Base-by-base conservation (phyloP, 2,329 filamentous ascomycete genomes). In the Raffaelea ambrosiae region DNA sequence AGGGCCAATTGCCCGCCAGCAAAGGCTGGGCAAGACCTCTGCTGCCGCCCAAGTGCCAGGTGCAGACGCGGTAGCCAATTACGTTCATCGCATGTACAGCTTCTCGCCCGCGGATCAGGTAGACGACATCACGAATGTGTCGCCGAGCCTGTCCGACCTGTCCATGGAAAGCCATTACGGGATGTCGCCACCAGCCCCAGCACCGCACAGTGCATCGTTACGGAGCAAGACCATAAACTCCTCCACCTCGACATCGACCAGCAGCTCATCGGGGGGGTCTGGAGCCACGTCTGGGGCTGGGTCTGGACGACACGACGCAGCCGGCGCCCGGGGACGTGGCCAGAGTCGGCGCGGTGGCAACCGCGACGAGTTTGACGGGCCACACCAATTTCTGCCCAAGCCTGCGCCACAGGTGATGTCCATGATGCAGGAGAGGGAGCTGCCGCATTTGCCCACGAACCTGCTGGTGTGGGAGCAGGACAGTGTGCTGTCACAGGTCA, bases 301-400 rank as follows among this genome's bases (percentile, higher is more conserved):
- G 64, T 66, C 45, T 69, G 73, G 38, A 68, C 76, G 16, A 83
- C 86, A 60, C 76, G 8, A 38, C 18, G n/a, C n/a, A n/a, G n/a
- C n/a, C n/a, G n/a, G n/a, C n/a, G n/a, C n/a, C n/a, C n/a, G n/a
- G n/a, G n/a, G n/a, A n/a, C 35, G 18, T 10, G 7, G 16, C 8
- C 35, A 38, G 35, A 5, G 35, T 38, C 35, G 85, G 57, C 77
- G 84, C 26, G 81, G 86, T 22, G 87, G 84, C 39, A 90, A 90
- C 68, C 77, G 88, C 51, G 88, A 94, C 70, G 88, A 93, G 66
- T 94, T 94, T 66, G 88, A 93, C 66, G 88, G 88, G 3, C 87
- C 88, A 9, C 85, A 89, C 57, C 88, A 94, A 63, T 83, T 89
- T 55, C 72, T 94, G 54, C 81, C 86, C 54, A 78, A 81, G 41